These are phyloP conservation scores for Hyphodiscus sp. DNA, from an alignment of 2,329 filamentous ascomycete genomes.

Conservation along the genomic window DNA sequence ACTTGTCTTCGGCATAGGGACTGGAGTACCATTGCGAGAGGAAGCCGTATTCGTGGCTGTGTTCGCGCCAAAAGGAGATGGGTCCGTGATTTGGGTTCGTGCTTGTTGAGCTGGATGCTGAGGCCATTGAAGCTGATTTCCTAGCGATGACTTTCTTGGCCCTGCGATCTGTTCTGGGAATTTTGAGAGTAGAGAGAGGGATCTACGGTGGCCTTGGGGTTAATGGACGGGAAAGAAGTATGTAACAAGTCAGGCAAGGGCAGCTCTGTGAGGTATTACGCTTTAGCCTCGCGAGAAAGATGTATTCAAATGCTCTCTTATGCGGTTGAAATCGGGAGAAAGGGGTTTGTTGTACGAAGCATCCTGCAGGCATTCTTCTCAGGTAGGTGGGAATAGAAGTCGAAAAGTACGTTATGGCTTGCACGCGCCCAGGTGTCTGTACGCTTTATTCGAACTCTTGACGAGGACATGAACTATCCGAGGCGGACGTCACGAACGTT, in stretches of 20 bases:
- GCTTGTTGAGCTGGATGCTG: neutral
- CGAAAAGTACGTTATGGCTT: too few relatives aligned
- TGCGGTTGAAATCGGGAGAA: neutral
- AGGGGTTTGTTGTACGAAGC: neutral
- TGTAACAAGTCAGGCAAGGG: neutral
- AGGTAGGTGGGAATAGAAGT: neutral
- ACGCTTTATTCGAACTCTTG: too few relatives aligned
- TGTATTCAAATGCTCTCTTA: neutral
- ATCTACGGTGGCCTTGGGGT: neutral
- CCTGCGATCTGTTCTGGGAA: neutral
- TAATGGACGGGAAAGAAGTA: neutral
- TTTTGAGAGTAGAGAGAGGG: neutral
- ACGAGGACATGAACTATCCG: neutral
- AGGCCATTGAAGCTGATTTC: neutral
- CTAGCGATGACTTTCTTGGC: neutral
- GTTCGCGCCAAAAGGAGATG: conserved; percentile 19
- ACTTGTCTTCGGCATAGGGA: conserved; percentile 35
- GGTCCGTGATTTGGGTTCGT: neutral
- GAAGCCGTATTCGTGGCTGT: conserved; percentile 36
- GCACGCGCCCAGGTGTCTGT: neutral
- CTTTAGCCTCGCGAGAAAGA: neutral
- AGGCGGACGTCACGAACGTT: neutral
- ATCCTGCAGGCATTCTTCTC: neutral
- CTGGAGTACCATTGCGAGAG: conserved; percentile 58
- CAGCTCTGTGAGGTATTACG: neutral